phyloP scores from a whole-genome alignment of 1,284 basidiomycete genomes.

The Ceratobasidium sp. region DNA sequence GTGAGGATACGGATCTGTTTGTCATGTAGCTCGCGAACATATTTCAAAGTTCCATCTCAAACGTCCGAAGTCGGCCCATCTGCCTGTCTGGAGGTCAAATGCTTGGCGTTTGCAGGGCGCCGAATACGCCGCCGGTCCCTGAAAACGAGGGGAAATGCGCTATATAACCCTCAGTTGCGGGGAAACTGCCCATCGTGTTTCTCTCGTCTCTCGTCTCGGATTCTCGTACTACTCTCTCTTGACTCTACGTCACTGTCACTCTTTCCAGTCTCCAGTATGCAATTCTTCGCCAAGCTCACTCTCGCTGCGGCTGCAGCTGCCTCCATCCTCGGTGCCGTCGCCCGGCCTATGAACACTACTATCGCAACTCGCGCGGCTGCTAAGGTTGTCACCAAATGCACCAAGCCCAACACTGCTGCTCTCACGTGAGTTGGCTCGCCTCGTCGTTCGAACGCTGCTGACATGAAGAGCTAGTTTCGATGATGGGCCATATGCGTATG shows the following conservation, averaged over 20 bases:
- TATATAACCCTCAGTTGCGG: neutral
- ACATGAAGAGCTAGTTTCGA: conserved; percentile 26
- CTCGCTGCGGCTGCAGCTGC: conserved; percentile 17
- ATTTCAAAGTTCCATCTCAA: too few relatives aligned
- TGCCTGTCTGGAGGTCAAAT: too few relatives aligned
- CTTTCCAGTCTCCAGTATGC: conserved; percentile 24
- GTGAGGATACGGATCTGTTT: too few relatives aligned
- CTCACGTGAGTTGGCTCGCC: conserved; percentile 27
- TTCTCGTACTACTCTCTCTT: neutral
- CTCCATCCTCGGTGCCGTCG: conserved; percentile 24
- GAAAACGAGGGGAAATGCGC: neutral
- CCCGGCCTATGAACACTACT: conserved; percentile 10
- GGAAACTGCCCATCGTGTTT: neutral
- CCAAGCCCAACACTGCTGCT: conserved; percentile 44
- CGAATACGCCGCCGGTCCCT: neutral
- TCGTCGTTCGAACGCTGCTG: neutral
- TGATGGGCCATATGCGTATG: conserved; percentile 43
- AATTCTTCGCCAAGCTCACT: conserved; percentile 38
- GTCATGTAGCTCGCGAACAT: too few relatives aligned
- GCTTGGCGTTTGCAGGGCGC: neutral
- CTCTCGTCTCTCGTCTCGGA: conserved; percentile 6
- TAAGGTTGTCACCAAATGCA: conserved; percentile 42
- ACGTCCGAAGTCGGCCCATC: too few relatives aligned
- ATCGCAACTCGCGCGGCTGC: conserved; percentile 25
- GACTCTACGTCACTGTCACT: conserved; percentile 35